Evolutionary conservation across 306 rosid species (phyloP), one percentile per base, ranked within the genome.

Genomic region (Sesbania bispinosa): DNA sequence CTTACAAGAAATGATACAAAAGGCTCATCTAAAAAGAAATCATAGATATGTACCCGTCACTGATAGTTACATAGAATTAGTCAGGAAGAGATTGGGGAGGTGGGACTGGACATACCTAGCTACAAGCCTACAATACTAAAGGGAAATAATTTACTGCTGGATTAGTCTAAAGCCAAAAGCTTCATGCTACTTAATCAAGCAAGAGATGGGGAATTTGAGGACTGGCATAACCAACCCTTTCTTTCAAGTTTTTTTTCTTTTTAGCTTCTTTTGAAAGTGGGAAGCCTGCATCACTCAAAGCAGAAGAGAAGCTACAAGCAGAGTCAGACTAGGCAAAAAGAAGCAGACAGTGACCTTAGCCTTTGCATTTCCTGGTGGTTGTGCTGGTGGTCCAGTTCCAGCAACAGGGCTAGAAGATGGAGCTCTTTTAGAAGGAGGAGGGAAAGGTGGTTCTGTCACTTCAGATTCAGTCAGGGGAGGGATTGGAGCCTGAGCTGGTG

Each of bases 391-490:
- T 14, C 68, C 0, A 10, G 82, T 13, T 18, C 42, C 79, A 30
- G 50, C 27, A 8, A 71, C 14, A 18, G 84, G 77, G 53, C 36
- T 54, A 3, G 87, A 59, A 52, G 86, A 2, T 13, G 52, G 52
- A 16, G 58, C 10, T 27, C 1, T 4, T 41, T 29, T 4, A 32
- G 79, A 38, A 70, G 71, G 47, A 0, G 82, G 14, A 14, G 98
- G 94, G 80, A 90, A 70, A 45, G 98, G 96, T 11, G 92, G 65
- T 80, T 93, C 94, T 0, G 6, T 1, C 67, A 93, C 90, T 30
- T 88, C 92, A 3, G 43, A 41, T 27, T 23, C 75, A 1, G 67
- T 62, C 55, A 93, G 79, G 64, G 65, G 27, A 2, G 92, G 96
- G 48, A 41, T 64, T 10, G 97, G 90, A 62, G 94, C 82, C 73